Conservation (phyloP, 2,329 filamentous ascomycete species). For the Fusarium sambucinum region DNA sequence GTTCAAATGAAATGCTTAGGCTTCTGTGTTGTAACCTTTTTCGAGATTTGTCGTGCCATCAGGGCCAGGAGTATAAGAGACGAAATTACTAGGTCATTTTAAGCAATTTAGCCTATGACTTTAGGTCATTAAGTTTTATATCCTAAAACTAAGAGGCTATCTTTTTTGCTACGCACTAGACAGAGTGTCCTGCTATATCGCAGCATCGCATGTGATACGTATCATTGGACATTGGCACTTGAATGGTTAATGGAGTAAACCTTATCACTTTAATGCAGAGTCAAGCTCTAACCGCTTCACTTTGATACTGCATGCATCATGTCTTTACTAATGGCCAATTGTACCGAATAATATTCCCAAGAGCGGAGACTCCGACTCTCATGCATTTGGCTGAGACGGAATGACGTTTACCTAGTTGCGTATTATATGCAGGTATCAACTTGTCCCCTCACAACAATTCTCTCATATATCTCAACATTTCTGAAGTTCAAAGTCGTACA, state of each 20-base stretch:
- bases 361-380: conserved; percentile 33
- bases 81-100: no score
- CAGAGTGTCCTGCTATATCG: no score
- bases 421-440: conserved; percentile 4
- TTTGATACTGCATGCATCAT: conserved; percentile 16
- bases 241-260: neutral
- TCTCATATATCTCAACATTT: conserved; percentile 3
- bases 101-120: no score
- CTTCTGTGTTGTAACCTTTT: no score
- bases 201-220: no score
- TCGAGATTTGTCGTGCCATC: no score
- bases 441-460: conserved; percentile 26
- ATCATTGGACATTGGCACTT: neutral
- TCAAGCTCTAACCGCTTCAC: conserved; percentile 2
- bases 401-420: conserved; percentile 25
- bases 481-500: neutral
- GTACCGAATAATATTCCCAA: conserved; percentile 36
- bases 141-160: no score
- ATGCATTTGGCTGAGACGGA: conserved; percentile 20
- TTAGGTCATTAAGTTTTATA: no score
- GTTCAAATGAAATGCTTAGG: conserved; percentile 6
- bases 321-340: conserved; percentile 18
- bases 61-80: no score
- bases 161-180: no score
- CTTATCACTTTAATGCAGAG: neutral